Base-by-base conservation (phyloP, 2,329 filamentous ascomycete genomes). In the Septoria petroselini region DNA sequence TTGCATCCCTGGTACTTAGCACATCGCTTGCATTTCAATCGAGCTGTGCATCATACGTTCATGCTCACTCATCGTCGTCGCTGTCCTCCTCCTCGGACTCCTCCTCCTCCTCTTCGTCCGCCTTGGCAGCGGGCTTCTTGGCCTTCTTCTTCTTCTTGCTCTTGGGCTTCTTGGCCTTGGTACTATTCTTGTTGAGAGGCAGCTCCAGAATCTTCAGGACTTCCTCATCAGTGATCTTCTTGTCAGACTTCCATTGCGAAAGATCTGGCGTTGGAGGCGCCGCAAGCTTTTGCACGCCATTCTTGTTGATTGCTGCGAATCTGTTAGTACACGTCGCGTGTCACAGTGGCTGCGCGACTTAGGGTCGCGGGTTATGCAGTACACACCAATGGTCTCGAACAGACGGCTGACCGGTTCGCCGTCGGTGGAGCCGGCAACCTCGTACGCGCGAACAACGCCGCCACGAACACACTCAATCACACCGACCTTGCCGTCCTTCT, bases 211-310 rank as follows among this genome's bases (percentile, higher is more conserved):
- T 91, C 79, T 93, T 88, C 63, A 97, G 83, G 60, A 98, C 80
- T 75, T 97, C 91, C 76, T 95, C 89, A 59, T 97, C 91, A 60
- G 84, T 85, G 66, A 98, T 95, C 81, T 96, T 96, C 82, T 97
- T 97, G 72, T 97, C 91, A 27, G 88, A 85, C 81, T 95, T 86
- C 78, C 85, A 82, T 76, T 91, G 90, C 68, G 79, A 81, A 55
- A 93, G 70, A 67, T 97, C 89, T 57, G 86, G 78, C 17, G 84
- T 70, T 55, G 87, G 83, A 27, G 93, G 85, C 19, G 81, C 84
- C 63, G 88, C 84, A 51, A 98, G 76, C 74, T 88, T 88, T 67
- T 86, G 89, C 65, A 98, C 77, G 61, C 93, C 93, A 70, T 97
- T 96, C 83, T 98, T 98, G 65, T 90, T 96, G 71, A 98, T 90